A percentile compares a stretch with the other conserved stretches of the same genome.
Evolutionary conservation across 495 filamentous ascomycete species (phyloP).

Genomic region (Penicillium coprophilum): DNA sequence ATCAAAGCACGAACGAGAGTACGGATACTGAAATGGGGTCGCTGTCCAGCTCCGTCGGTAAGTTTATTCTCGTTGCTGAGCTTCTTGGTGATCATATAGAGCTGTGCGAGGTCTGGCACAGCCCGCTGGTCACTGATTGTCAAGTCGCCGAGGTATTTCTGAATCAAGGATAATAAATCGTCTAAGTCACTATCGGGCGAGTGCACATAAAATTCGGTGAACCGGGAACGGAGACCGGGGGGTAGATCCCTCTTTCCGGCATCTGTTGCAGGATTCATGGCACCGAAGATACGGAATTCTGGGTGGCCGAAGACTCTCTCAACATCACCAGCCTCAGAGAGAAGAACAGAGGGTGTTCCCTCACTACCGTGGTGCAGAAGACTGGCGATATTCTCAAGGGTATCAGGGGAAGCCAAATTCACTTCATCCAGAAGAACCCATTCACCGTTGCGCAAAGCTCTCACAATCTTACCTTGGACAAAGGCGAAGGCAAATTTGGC

Average conservation of each 20-base stretch:
- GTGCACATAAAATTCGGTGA: conserved; percentile 91
- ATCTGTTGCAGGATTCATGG: conserved; percentile 99
- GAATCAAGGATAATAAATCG: conserved; percentile 79
- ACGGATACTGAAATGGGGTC: conserved; percentile 92
- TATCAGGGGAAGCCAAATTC: conserved; percentile 92
- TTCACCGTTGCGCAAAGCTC: conserved; percentile 88
- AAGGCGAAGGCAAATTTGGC: conserved; percentile 92
- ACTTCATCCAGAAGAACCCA: conserved; percentile 99
- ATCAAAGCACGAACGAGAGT: conserved; percentile 88
- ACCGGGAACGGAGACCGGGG: conserved; percentile 76
- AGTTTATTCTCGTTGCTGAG: conserved; percentile 77
- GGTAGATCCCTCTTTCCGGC: conserved; percentile 93
- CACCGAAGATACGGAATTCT: conserved; percentile 93
- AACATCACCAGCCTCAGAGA: conserved; percentile 88
- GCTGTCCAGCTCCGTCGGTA: conserved; percentile 90
- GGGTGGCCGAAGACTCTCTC: conserved; percentile 87
- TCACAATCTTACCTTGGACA: conserved; percentile 90
- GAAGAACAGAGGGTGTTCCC: conserved; percentile 71
- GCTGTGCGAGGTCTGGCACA: conserved; percentile 71
- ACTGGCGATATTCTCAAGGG: conserved; percentile 87
- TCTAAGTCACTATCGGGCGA: conserved; percentile 82
- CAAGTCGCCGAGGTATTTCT: conserved; percentile 75
- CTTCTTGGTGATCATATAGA: conserved; percentile 84
- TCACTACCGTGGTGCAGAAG: conserved; percentile 69
- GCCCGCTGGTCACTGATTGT: conserved; percentile 62